These are phyloP conservation scores for Hygrophila difformis DNA, from an alignment of 257 asterid genomes.

Conservation along the genomic window DNA sequence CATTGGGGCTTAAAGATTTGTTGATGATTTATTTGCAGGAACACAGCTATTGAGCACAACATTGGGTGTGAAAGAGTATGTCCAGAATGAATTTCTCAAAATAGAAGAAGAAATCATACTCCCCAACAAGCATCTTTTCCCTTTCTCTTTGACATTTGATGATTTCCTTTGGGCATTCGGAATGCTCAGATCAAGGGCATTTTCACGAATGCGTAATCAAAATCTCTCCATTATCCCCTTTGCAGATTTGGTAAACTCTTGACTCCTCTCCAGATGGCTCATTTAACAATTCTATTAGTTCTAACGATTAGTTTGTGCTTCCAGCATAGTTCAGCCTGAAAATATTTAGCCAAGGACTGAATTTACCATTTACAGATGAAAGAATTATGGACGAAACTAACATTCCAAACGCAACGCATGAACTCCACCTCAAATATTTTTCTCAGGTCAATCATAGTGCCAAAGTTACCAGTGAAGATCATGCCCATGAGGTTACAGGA, in stretches of 20 bases:
- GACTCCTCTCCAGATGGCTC: not conserved
- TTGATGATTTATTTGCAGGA: too few species aligned
- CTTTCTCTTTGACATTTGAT: constrained; percentile 56
- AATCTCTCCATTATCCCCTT: constrained; percentile 82
- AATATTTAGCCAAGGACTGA: too few species aligned
- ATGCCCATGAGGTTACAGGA: constrained; percentile 80
- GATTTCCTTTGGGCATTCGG: constrained; percentile 98
- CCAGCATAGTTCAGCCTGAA: too few species aligned
- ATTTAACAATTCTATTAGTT: not conserved
- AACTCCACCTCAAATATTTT: constrained; percentile 2
- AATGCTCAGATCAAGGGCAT: constrained; percentile 89
- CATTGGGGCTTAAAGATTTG: too few species aligned
- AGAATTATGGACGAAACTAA: too few species aligned
- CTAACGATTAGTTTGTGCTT: too few species aligned
- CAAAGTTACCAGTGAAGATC: constrained; percentile 78
- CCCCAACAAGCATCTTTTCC: constrained; percentile 75
- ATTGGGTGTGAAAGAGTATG: constrained; percentile 77
- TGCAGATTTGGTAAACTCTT: constrained; percentile 91
- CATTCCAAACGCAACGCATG: not conserved
- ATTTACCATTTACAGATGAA: too few species aligned
- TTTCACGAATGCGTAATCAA: constrained; percentile 71
- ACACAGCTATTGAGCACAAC: constrained; percentile 87
- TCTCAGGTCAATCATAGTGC: constrained; percentile 76
- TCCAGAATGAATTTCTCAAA: constrained; percentile 56
- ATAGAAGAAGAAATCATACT: constrained; percentile 67